Evolutionary conservation across 257 asterid genomes (phyloP).

Genomic region (Penstemon eatonii): DNA sequence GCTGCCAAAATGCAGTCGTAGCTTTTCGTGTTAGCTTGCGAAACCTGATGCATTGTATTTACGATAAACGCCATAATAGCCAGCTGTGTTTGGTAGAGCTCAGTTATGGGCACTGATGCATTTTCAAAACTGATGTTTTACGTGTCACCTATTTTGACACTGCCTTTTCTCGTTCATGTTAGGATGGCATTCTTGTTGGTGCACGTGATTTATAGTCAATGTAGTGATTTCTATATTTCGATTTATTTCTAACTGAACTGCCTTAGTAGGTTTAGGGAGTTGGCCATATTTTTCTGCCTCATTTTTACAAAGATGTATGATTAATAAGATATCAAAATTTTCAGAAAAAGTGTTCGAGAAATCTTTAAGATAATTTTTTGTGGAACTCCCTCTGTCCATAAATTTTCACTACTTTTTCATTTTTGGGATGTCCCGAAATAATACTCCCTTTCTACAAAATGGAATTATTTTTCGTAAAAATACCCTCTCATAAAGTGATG

Average conservation of each 20-base stretch:
- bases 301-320: neutral
- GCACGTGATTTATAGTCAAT: slow-evolving; percentile 15
- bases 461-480: no score
- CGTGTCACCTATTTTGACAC: neutral
- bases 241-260: neutral
- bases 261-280: neutral
- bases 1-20: slow-evolving; percentile 17
- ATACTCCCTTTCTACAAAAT: no score
- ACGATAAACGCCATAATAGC: slow-evolving; percentile 24
- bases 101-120: slow-evolving; percentile 19
- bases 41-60: slow-evolving; percentile 4
- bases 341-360: neutral
- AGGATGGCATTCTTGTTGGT: slow-evolving; percentile 20
- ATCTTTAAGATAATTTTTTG: no score
- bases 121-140: slow-evolving; percentile 12
- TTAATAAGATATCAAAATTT: neutral
- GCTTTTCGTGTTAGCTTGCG: slow-evolving; percentile 17
- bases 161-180: slow-evolving; percentile 4
- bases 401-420: no score
- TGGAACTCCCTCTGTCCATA: no score
- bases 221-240: neutral
- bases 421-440: no score
- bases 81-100: slow-evolving; percentile 17
- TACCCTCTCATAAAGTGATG: no score
- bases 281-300: slow-evolving; percentile 6